A percentile compares a stretch with the other conserved stretches of the same genome.
Evolutionary conservation across 805 yeast species (phyloP).

Genomic region (Zygosaccharomyces rouxii): DNA sequence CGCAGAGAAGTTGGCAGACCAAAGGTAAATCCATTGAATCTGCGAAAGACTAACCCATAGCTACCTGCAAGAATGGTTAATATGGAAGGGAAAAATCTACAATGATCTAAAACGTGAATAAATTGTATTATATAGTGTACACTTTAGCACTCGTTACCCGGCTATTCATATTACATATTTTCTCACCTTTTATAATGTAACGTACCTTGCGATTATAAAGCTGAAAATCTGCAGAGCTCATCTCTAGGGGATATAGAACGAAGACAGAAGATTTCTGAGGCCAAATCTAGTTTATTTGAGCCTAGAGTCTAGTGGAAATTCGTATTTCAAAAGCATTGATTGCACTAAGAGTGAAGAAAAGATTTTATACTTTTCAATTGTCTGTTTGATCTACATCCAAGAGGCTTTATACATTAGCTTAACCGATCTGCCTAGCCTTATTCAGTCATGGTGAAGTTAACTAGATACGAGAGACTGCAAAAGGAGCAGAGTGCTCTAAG

Average conservation of each 20-base stretch:
- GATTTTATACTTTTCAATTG: not conserved
- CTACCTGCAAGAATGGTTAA: not conserved
- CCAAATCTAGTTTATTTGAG: not conserved
- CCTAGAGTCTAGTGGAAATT: not conserved
- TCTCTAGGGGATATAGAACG: slow-evolving; percentile 4
- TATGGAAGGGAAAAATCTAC: not conserved
- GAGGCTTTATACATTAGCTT: not conserved
- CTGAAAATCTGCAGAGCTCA: not conserved
- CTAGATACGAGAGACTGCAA: slow-evolving; percentile 30
- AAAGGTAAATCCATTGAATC: slow-evolving; percentile 22
- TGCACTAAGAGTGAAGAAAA: not conserved
- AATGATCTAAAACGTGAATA: not conserved
- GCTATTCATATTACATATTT: not conserved
- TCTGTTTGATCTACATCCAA: not conserved
- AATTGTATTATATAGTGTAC: not conserved
- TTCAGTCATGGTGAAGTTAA: slow-evolving; percentile 27
- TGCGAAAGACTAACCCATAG: slow-evolving; percentile 13
- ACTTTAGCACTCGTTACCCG: slow-evolving; percentile 1
- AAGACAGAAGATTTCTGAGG: not conserved
- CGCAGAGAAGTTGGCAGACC: slow-evolving; percentile 35
- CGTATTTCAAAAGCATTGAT: not conserved
- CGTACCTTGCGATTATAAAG: slow-evolving; percentile 4
- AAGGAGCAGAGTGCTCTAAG: slow-evolving; percentile 30
- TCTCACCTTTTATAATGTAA: not conserved
- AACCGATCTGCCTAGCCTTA: not conserved